Evolutionary conservation across 768 basidiomycete genomes (phyloP), one percentile per base, ranked within the genome.

Genomic region (Ramaria rubella): DNA sequence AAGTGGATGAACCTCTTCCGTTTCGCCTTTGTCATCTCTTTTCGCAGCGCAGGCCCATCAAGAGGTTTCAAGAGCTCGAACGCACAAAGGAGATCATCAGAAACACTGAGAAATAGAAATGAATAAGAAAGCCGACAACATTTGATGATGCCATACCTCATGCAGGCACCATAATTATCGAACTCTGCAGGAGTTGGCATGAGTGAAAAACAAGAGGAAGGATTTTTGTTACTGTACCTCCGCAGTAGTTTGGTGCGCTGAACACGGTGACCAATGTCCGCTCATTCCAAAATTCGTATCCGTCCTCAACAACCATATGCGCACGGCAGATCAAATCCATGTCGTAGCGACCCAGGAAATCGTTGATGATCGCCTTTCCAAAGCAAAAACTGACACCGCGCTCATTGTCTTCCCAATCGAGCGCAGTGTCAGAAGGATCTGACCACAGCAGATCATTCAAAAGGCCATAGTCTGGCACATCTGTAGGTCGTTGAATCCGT

Each of bases 341-440:
- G 71, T 99, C 95, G 68, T 94, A 94, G 60, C 88, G 84, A 61
- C 86, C 84, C 55, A 98, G 75, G 77, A 98, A 97, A 61, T 94
- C 90, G 65, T 95, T 95, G 67, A 98, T 97, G 63, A 98, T 89
- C 12, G 85, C 85, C 75, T 97, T 98, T 49, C 96, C 96, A 66
- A 97, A 99, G 73, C 96, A 98, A 75, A 94, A 99, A 69, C 93
- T 96, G 59, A 99, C 96, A 17, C 96, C 96, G 52, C 96, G 80
- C 70, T 99, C 96, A 70, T 98, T 99, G 69, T 99, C 96, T 73
- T 98, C 96, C 96, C 96, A 99, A 67, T 98, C 96, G 50, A 91
- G 68, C 17, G 96, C 94, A 11, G 95, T 96, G 69, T 99, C 96
- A 40, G 90, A 94, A 36, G 96, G 96, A 74, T 99, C 96, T 26